phyloP scores from a whole-genome alignment of 1,284 basidiomycete genomes.

The Albatrellus sp. region DNA sequence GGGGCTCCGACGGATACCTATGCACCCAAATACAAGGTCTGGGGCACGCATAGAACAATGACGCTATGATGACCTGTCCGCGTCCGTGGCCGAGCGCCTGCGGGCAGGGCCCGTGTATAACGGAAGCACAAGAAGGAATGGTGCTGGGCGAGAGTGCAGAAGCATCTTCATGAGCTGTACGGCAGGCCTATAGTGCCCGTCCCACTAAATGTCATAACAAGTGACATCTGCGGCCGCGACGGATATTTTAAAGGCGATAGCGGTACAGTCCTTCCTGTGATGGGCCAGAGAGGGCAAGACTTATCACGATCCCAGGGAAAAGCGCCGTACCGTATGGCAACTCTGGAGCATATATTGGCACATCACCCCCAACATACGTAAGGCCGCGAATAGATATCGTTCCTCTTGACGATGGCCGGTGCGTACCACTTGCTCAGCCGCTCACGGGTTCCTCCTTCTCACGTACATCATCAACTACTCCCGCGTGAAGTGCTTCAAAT shows the following conservation, averaged over 20 bases:
- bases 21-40: too few relatives aligned
- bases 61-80: too few relatives aligned
- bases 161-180: not conserved
- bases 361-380: conserved; percentile 25
- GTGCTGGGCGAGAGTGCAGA: conserved; percentile 5
- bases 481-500: conserved; percentile 75
- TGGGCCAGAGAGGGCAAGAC: not conserved
- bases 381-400: conserved; percentile 62
- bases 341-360: conserved; percentile 7
- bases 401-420: conserved; percentile 85
- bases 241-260: not conserved
- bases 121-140: conserved; percentile 4
- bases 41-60: too few relatives aligned
- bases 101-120: too few relatives aligned
- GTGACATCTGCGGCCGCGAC: not conserved
- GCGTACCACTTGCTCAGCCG: conserved; percentile 11
- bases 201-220: not conserved
- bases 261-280: not conserved
- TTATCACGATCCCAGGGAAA: not conserved
- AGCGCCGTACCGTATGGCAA: conserved; percentile 4
- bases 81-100: too few relatives aligned
- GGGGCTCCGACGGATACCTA: too few relatives aligned
- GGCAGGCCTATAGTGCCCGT: not conserved
- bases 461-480: conserved; percentile 73
- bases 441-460: conserved; percentile 67